Base-by-base conservation (phyloP, 331 rosid species). In the Cydonia oblonga region DNA sequence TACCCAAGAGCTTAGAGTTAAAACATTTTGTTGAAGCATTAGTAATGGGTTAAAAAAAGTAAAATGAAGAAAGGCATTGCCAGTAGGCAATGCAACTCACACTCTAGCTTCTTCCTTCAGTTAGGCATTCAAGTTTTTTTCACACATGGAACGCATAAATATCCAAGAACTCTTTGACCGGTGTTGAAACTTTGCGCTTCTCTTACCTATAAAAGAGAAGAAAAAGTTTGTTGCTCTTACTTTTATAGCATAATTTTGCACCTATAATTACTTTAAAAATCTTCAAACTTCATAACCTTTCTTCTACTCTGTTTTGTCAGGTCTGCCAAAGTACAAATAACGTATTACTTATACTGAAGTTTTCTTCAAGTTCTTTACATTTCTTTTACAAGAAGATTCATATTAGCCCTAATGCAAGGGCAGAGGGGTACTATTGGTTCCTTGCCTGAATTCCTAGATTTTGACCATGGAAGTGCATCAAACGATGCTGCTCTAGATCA, bases 381-480 rank as follows among this genome's bases (percentile, higher is more conserved):
- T 6, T 80, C 59, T 66, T 74, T 38, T 52, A 74, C 78, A 52
- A 69, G 70, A 62, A 80, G 81, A 30, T 74, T 76, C 57, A 62
- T 66, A 81, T 76, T 69, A 26, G 75, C 76, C 74, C 84, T 83
- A 81, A 89, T 95, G 96, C 99, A 95, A 95, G 97, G 97, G 83
- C 90, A 84, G 82, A 91, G 96, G 80, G 92, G 96, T 84, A 79
- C 87, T 69, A 66, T 89, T 14, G 96, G 96, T 82, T 88, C 91
- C 70, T 83, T 90, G 77, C 68, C 96, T 61, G 93, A 89, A 76
- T 86, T 90, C 62, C 66, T 95, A 18, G 96, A 95, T 64, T 89
- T 91, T 73, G 97, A 95, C 72, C 90, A 90, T 81, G 98, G 91
- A 66, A 81, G 90, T 54, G 22, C 90, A 19, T 83, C 96, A 20